Conservation (phyloP, 2,329 filamentous ascomycete genomes). For the Herpotrichia juniperi region DNA sequence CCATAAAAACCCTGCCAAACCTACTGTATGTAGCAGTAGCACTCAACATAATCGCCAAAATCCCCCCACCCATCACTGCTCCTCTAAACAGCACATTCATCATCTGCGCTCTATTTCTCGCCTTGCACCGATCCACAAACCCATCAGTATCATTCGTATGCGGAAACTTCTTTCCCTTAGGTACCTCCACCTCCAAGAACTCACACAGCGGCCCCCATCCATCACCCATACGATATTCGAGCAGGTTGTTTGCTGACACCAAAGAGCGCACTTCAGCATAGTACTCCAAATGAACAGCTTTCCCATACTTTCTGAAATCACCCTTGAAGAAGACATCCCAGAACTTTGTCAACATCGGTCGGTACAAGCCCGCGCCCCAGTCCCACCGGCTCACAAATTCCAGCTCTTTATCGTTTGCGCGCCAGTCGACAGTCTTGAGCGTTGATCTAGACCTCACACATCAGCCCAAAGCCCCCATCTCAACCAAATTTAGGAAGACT, state of each 20-base stretch:
- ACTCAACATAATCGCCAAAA: conserved; percentile 46
- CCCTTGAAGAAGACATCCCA: conserved; percentile 72
- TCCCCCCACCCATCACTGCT: conserved; percentile 55
- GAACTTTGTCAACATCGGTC: conserved; percentile 73
- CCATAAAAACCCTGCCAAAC: conserved; percentile 2
- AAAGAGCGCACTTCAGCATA: conserved; percentile 58
- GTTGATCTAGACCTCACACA: conserved; percentile 58
- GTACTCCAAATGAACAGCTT: conserved; percentile 65
- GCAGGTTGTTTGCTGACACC: conserved; percentile 56
- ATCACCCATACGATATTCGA: conserved; percentile 61
- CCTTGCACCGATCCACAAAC: conserved; percentile 61
- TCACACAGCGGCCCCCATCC: conserved; percentile 62
- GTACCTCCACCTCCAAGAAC: conserved; percentile 59
- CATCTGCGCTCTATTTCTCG: conserved; percentile 62
- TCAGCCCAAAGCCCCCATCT: no score
- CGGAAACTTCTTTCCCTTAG: conserved; percentile 47
- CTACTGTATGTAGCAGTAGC: conserved; percentile 14
- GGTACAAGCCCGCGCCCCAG: conserved; percentile 72
- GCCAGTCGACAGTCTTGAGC: conserved; percentile 72
- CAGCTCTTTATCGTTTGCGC: conserved; percentile 67
- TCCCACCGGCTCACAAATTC: conserved; percentile 61
- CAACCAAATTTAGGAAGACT: no score
- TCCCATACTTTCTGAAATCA: conserved; percentile 69
- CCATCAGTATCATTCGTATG: conserved; percentile 27
- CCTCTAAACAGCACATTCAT: conserved; percentile 60